These are phyloP conservation scores for Talaromyces proteolyticus DNA, from an alignment of 495 filamentous ascomycete species.

Conservation along the genomic window DNA sequence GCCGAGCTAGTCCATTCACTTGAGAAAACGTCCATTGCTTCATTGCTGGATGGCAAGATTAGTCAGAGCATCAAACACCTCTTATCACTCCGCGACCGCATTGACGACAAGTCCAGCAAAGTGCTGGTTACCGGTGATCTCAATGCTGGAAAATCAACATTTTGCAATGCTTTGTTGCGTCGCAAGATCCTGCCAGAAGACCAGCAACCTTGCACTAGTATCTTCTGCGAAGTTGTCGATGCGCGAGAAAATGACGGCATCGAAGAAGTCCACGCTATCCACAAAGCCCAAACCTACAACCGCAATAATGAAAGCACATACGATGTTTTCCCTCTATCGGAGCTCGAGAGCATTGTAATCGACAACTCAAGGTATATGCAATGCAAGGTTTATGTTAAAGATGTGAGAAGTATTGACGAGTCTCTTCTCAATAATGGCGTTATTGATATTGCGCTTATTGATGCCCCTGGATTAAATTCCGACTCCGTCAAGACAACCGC, in stretches of 20 bases:
- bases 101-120: constrained; percentile 96
- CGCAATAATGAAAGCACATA: constrained; percentile 92
- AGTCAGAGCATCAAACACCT: constrained; percentile 88
- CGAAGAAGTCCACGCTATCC: constrained; percentile 94
- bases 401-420: constrained; percentile 85
- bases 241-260: constrained; percentile 81
- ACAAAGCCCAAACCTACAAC: constrained; percentile 71
- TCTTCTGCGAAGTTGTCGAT: constrained; percentile 96
- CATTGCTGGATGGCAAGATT: constrained; percentile 89
- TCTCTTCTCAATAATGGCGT: constrained; percentile 96
- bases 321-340: constrained; percentile 67
- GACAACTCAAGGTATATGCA: constrained; percentile 84
- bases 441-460: constrained; percentile 95
- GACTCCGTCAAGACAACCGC: constrained; percentile 96
- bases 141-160: constrained; percentile 97
- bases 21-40: constrained; percentile 84
- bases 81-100: constrained; percentile 77
- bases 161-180: constrained; percentile 91
- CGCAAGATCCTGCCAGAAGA: constrained; percentile 93
- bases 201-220: constrained; percentile 97
- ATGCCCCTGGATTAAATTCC: constrained; percentile 90
- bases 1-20: constrained; percentile 93
- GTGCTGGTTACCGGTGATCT: constrained; percentile 95
- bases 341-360: constrained; percentile 83
- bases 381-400: constrained; percentile 95